A percentile compares a stretch with the other conserved stretches of the same genome.
Evolutionary conservation across 2,329 filamentous ascomycete genomes (phyloP).

Genomic region (Verticillium nubilum): DNA sequence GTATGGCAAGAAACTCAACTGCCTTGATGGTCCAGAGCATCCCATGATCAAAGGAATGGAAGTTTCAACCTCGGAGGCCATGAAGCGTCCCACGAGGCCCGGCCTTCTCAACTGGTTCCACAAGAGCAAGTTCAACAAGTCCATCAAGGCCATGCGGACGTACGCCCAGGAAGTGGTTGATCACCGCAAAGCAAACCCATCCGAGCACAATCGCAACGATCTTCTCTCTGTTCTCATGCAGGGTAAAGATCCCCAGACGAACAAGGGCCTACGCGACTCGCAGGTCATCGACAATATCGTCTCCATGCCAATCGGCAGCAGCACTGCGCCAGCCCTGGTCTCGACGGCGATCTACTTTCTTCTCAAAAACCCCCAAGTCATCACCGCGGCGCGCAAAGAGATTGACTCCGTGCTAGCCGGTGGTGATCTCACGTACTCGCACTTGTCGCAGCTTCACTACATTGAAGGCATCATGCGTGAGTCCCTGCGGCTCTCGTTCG

Average conservation of each 20-base stretch:
- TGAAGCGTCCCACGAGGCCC: conserved; percentile 47
- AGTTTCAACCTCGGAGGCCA: conserved; percentile 47
- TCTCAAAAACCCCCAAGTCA: conserved; percentile 40
- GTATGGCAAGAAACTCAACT: conserved; percentile 43
- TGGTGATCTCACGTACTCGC: conserved; percentile 36
- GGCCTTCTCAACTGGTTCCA: conserved; percentile 48
- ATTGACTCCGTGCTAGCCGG: conserved; percentile 44
- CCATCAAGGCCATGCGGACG: conserved; percentile 47
- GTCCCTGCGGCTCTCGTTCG: conserved; percentile 46
- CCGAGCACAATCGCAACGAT: conserved; percentile 53
- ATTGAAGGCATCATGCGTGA: conserved; percentile 49
- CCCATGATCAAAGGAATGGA: conserved; percentile 49
- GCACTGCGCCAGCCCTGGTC: conserved; percentile 41
- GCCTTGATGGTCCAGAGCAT: conserved; percentile 38
- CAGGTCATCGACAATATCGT: conserved; percentile 65
- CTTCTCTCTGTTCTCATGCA: conserved; percentile 55
- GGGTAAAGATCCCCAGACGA: conserved; percentile 56
- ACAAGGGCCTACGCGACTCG: conserved; percentile 49
- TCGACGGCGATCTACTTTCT: conserved; percentile 44
- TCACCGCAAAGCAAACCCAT: conserved; percentile 46
- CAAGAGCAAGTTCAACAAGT: conserved; percentile 45
- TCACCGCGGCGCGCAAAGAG: conserved; percentile 46
- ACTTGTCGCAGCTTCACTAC: conserved; percentile 47
- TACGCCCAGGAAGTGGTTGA: conserved; percentile 53
- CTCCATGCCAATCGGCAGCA: conserved; percentile 57